Conservation (phyloP, 805 yeast species). For the Lachancea cidri region DNA sequence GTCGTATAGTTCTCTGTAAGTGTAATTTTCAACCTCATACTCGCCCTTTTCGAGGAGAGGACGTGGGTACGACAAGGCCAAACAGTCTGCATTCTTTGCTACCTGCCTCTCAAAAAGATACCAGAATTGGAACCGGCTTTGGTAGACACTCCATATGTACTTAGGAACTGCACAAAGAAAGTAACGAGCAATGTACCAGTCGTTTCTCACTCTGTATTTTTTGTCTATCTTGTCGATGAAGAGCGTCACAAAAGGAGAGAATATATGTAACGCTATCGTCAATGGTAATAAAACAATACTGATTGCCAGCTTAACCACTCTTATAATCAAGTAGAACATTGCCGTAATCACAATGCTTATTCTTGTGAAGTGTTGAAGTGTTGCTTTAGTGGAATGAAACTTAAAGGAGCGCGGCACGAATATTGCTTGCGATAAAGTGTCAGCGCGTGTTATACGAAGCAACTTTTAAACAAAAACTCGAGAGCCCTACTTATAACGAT, state of each 20-base stretch:
- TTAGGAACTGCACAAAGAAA: conserved; percentile 38
- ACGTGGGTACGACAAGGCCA: conserved; percentile 57
- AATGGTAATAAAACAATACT: conserved; percentile 17
- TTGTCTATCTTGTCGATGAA: conserved; percentile 22
- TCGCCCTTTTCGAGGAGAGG: conserved; percentile 46
- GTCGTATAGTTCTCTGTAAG: conserved; percentile 65
- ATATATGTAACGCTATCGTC: conserved; percentile 13
- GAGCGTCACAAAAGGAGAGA: conserved; percentile 10
- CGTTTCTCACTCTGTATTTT: conserved; percentile 42
- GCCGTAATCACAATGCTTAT: conserved; percentile 3
- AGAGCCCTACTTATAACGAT: background rate
- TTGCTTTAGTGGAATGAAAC: background rate
- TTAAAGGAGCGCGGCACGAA: background rate
- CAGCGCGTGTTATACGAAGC: conserved; percentile 4
- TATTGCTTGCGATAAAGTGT: conserved; percentile 1
- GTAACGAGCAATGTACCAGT: conserved; percentile 45
- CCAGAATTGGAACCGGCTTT: conserved; percentile 53
- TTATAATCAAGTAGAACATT: conserved; percentile 12
- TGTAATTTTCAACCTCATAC: conserved; percentile 56
- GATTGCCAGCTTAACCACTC: conserved; percentile 12
- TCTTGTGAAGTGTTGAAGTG: background rate
- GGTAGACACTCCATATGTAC: conserved; percentile 31
- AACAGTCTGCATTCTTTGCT: conserved; percentile 40
- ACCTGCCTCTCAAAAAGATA: conserved; percentile 60
- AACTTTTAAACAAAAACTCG: background rate